phyloP scores from a whole-genome alignment of 176 grass and related monocot species.

The Paspalum vaginatum region DNA sequence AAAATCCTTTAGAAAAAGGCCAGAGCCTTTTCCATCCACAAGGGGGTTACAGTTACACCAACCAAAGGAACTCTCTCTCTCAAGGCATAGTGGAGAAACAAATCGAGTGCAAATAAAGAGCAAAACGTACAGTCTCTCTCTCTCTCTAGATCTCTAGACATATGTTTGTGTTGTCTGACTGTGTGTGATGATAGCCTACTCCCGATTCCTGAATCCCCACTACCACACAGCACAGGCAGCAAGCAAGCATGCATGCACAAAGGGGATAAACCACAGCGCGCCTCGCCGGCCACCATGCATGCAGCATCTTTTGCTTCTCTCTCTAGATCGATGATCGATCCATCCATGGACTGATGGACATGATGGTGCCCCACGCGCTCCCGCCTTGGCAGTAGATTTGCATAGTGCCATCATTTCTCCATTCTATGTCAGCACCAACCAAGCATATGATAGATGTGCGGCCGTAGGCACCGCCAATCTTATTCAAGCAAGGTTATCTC shows the following conservation, averaged over 20 bases:
- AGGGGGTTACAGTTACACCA: constrained; percentile 21
- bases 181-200: constrained; percentile 50
- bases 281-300: neutral
- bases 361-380: constrained; percentile 37
- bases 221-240: constrained; percentile 24
- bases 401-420: constrained; percentile 19
- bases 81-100: constrained; percentile 37
- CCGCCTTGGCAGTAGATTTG: constrained; percentile 22
- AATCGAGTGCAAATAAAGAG: constrained; percentile 40
- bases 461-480: no score
- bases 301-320: constrained; percentile 25
- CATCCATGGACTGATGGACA: constrained; percentile 6
- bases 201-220: constrained; percentile 32
- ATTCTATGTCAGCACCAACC: neutral
- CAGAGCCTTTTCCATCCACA: constrained; percentile 46
- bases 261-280: neutral
- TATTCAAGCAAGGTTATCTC: no score
- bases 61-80: neutral
- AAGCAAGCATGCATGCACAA: neutral
- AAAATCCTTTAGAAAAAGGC: constrained; percentile 52
- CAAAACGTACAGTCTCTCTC: neutral
- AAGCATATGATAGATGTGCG: neutral
- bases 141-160: constrained; percentile 3
- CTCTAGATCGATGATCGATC: constrained; percentile 8
- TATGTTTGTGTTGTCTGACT: neutral